phyloP scores from a whole-genome alignment of 2,329 filamentous ascomycete genomes.

The Xylariales sp. region DNA sequence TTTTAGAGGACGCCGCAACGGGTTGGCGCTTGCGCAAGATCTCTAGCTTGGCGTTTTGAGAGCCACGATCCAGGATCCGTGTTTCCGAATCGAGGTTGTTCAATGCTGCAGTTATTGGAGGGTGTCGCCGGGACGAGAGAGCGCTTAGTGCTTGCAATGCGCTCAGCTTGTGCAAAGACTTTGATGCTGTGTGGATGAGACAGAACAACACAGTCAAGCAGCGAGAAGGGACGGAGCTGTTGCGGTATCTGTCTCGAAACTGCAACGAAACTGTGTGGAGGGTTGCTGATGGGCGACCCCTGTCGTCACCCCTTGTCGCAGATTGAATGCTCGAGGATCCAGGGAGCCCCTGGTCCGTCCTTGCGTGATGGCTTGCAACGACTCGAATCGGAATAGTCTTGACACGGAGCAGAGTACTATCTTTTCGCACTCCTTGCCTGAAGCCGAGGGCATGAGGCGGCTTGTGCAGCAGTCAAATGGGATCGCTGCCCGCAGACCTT shows the following conservation, averaged over 20 bases:
- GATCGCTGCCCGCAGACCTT: neutral
- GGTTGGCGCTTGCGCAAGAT: conserved; percentile 4
- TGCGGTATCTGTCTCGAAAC: conserved; percentile 11
- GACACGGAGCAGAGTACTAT: conserved; percentile 2
- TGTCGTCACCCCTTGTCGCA: conserved; percentile 4
- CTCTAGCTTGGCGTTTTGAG: conserved; percentile 3
- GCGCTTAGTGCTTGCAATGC: too few relatives aligned
- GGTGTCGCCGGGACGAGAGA: too few relatives aligned
- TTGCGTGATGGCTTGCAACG: conserved; percentile 4
- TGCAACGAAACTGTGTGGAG: too few relatives aligned
- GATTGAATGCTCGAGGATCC: conserved; percentile 2
- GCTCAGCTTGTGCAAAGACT: too few relatives aligned
- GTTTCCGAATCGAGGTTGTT: neutral
- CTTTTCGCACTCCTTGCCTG: neutral
- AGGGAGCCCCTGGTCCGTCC: conserved; percentile 1
- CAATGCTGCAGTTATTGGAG: neutral
- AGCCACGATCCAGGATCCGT: conserved; percentile 3
- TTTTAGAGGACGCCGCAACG: conserved; percentile 4
- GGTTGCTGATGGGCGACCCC: conserved; percentile 6
- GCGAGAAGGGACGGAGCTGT: conserved; percentile 8
- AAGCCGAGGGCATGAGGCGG: conserved; percentile 2
- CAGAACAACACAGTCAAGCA: too few relatives aligned
- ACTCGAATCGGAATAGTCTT: conserved; percentile 1
- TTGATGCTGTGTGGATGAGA: too few relatives aligned
- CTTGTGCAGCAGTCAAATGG: conserved; percentile 1